A percentile compares a stretch with the other conserved stretches of the same genome.
Conservation (phyloP, 1,139 yeast genomes). For the Pichia kudriavzevii region DNA sequence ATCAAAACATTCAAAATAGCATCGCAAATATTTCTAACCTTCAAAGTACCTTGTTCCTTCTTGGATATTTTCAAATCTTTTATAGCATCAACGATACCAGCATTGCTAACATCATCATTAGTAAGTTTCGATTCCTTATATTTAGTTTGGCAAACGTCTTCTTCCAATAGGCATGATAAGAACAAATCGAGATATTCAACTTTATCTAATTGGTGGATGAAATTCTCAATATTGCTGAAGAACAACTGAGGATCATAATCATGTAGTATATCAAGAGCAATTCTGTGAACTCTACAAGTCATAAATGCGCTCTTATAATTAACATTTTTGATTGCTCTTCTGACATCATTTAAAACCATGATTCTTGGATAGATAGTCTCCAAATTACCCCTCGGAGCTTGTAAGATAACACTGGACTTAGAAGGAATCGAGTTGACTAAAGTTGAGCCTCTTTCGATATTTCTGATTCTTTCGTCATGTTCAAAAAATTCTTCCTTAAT, state of each 20-base stretch:
- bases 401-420: conserved; percentile 73
- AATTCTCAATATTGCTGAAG: conserved; percentile 53
- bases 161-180: conserved; percentile 78
- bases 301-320: conserved; percentile 67
- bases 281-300: conserved; percentile 84
- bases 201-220: conserved; percentile 61
- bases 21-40: conserved; percentile 73
- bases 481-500: not conserved
- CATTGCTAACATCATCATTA: conserved; percentile 18
- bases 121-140: conserved; percentile 59
- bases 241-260: conserved; percentile 78
- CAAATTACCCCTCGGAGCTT: conserved; percentile 93
- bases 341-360: conserved; percentile 78
- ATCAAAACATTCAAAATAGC: conserved; percentile 53
- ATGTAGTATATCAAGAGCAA: conserved; percentile 80
- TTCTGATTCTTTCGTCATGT: conserved; percentile 76
- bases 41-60: conserved; percentile 35
- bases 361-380: conserved; percentile 93
- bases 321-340: conserved; percentile 52
- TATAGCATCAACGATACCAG: conserved; percentile 5
- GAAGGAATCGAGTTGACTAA: conserved; percentile 79
- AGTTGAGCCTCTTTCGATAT: conserved; percentile 84
- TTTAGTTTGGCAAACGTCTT: conserved; percentile 77
- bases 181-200: conserved; percentile 81
- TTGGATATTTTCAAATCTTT: conserved; percentile 18